Conservation (phyloP, 2,329 filamentous ascomycete genomes). For the Rhytidhysteron rufulum region DNA sequence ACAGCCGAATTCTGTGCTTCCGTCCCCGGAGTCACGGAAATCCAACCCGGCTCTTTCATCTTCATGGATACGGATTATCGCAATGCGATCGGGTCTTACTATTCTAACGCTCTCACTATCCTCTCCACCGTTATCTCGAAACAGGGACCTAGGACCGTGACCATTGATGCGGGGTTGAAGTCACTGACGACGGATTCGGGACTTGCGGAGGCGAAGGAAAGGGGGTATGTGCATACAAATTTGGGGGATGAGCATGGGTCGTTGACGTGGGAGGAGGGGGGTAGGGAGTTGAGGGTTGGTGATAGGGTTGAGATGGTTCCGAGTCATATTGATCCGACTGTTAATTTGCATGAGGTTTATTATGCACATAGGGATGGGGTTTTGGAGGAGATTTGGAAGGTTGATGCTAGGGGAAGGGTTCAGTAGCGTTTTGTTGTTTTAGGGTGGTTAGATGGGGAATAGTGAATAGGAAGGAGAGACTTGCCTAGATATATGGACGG, state of each 20-base stretch:
- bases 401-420: slow-evolving; percentile 50
- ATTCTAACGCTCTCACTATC: slow-evolving; percentile 48
- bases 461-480: too few relatives aligned
- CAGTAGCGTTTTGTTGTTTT: too few relatives aligned
- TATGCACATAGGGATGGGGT: slow-evolving; percentile 47
- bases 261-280: slow-evolving; percentile 43
- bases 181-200: slow-evolving; percentile 51
- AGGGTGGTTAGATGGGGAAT: too few relatives aligned
- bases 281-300: slow-evolving; percentile 38
- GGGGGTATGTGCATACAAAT: slow-evolving; percentile 41
- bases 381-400: slow-evolving; percentile 51
- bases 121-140: slow-evolving; percentile 48
- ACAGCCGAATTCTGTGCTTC: slow-evolving; percentile 52
- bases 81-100: slow-evolving; percentile 49
- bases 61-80: slow-evolving; percentile 58
- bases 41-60: slow-evolving; percentile 54
- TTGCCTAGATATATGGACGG: too few relatives aligned
- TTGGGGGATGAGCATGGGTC: slow-evolving; percentile 51
- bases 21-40: slow-evolving; percentile 50
- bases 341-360: slow-evolving; percentile 52
- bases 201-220: slow-evolving; percentile 46
- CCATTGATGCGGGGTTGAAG: slow-evolving; percentile 51
- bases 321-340: slow-evolving; percentile 53
- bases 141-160: slow-evolving; percentile 43
- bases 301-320: slow-evolving; percentile 52